These are phyloP conservation scores for Piper betle DNA, from an alignment of 164 flowering plant species.

Conservation along the genomic window DNA sequence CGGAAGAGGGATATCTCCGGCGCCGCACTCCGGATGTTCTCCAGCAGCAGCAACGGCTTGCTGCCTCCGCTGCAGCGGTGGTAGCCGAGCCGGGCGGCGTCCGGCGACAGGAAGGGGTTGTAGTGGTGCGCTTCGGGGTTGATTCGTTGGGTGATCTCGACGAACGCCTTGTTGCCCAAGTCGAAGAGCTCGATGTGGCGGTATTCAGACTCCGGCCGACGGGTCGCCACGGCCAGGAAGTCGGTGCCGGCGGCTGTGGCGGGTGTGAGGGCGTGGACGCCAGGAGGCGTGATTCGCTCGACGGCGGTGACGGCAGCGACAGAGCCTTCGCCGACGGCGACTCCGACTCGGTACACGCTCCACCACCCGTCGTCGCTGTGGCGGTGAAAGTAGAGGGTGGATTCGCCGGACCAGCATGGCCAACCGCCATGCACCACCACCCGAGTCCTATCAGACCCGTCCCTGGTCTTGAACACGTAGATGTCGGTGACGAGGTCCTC, in stretches of 20 bases:
- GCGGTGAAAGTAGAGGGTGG: constrained; percentile 60
- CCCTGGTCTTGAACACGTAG: constrained; percentile 49
- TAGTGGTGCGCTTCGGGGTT: constrained; percentile 58
- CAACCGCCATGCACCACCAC: constrained; percentile 83
- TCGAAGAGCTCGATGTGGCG: constrained; percentile 74
- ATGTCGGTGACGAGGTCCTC: constrained; percentile 62
- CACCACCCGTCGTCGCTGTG: constrained; percentile 61
- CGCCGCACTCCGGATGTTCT: constrained; percentile 21
- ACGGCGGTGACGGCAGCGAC: constrained; percentile 30
- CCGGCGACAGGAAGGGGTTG: constrained; percentile 74
- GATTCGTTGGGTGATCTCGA: constrained; percentile 38
- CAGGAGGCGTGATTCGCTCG: constrained; percentile 75
- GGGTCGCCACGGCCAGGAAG: constrained; percentile 61
- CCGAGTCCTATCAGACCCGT: constrained; percentile 51
- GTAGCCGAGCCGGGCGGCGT: constrained; percentile 52
- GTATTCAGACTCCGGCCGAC: constrained; percentile 48
- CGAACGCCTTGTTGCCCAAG: constrained; percentile 27
- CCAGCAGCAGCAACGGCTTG: constrained; percentile 27
- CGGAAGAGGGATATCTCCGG: not conserved
- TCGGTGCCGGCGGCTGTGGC: constrained; percentile 37
- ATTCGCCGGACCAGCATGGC: constrained; percentile 82
- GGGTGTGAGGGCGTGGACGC: constrained; percentile 83
- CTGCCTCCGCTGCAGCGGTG: constrained; percentile 50
- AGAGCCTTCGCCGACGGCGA: constrained; percentile 1
- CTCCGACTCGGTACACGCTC: constrained; percentile 53